These are phyloP conservation scores for Cladophialophora immunda DNA, from an alignment of 2,329 filamentous ascomycete species.

Conservation along the genomic window DNA sequence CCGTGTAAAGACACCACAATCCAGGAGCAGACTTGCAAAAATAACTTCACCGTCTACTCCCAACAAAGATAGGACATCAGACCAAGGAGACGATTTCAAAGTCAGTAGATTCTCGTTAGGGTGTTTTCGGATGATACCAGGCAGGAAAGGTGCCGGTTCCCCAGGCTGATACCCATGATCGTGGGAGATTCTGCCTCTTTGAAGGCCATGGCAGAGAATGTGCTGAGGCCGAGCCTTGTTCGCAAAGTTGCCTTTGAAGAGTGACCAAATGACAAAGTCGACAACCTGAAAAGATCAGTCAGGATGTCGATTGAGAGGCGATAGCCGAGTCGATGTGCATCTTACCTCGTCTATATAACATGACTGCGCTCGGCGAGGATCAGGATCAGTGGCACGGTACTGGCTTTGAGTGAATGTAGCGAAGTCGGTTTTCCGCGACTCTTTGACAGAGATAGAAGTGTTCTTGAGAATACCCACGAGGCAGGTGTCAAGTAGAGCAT, in stretches of 20 bases:
- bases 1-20: slow-evolving; percentile 77
- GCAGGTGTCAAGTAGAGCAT: slow-evolving; percentile 71
- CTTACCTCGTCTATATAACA: slow-evolving; percentile 72
- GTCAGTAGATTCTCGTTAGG: slow-evolving; percentile 74
- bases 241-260: slow-evolving; percentile 68
- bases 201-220: slow-evolving; percentile 84
- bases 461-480: slow-evolving; percentile 67
- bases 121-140: slow-evolving; percentile 70
- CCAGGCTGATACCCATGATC: slow-evolving; percentile 6
- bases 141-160: slow-evolving; percentile 61
- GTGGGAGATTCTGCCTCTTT: slow-evolving; percentile 44
- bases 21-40: slow-evolving; percentile 78
- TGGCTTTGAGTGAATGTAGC: slow-evolving; percentile 70
- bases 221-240: slow-evolving; percentile 69
- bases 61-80: slow-evolving; percentile 74
- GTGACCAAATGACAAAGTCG: slow-evolving; percentile 77
- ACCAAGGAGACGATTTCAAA: slow-evolving; percentile 78
- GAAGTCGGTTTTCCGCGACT: slow-evolving; percentile 64
- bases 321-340: slow-evolving; percentile 10
- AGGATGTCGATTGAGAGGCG: background rate
- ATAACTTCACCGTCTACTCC: slow-evolving; percentile 78
- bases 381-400: slow-evolving; percentile 44
- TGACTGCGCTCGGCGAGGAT: slow-evolving; percentile 49
- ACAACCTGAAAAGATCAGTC: slow-evolving; percentile 66
- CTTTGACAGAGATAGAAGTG: slow-evolving; percentile 43